Conservation (phyloP, 805 yeast genomes). For the Ogataea pilisensis region DNA sequence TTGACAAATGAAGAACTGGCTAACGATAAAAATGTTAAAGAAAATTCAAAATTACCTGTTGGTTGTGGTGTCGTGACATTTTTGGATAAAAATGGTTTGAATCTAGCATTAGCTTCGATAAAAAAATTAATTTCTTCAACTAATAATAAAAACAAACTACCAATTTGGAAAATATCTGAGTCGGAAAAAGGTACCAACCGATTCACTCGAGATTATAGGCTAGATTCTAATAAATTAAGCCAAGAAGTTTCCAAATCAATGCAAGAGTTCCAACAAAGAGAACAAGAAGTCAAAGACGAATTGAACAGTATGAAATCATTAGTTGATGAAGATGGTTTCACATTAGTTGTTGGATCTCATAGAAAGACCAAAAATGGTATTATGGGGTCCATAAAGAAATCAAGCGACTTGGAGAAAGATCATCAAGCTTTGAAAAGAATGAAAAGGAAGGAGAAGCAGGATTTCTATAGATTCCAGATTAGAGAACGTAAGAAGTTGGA, state of each 20-base stretch:
- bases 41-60: slow-evolving; percentile 53
- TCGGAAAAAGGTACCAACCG: slow-evolving; percentile 33
- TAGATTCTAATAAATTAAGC: slow-evolving; percentile 51
- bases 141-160: slow-evolving; percentile 18
- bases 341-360: slow-evolving; percentile 82
- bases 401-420: slow-evolving; percentile 26
- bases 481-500: slow-evolving; percentile 90
- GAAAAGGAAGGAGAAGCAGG: slow-evolving; percentile 75
- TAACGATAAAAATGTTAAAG: slow-evolving; percentile 29
- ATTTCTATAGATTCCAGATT: slow-evolving; percentile 93
- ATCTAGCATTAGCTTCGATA: slow-evolving; percentile 61
- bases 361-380: slow-evolving; percentile 76
- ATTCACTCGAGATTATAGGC: slow-evolving; percentile 40
- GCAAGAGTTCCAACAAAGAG: slow-evolving; percentile 65
- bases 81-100: slow-evolving; percentile 64
- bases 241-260: slow-evolving; percentile 57
- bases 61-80: slow-evolving; percentile 72
- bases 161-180: slow-evolving; percentile 38
- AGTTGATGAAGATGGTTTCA: slow-evolving; percentile 93
- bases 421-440: slow-evolving; percentile 44
- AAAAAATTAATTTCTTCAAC: slow-evolving; percentile 39
- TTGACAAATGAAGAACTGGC: slow-evolving; percentile 52
- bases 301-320: slow-evolving; percentile 50
- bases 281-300: slow-evolving; percentile 54
- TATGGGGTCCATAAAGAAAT: slow-evolving; percentile 42